Base-by-base conservation (phyloP, 164 flowering plant species). In the Stephania japonica region DNA sequence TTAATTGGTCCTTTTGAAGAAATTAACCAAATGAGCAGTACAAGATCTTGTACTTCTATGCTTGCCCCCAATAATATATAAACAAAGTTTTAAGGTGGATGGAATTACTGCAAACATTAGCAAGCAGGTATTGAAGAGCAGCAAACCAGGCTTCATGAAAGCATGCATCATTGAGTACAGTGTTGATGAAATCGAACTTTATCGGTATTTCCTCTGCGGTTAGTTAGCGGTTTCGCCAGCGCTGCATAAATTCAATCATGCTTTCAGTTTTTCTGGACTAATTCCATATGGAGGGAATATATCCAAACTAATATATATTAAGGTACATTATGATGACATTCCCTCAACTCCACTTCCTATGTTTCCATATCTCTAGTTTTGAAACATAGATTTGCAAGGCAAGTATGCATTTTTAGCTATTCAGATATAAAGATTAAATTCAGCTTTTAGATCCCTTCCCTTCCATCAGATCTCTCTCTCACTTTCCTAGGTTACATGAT, bases 81-180 rank as follows among this genome's bases (percentile, higher is more conserved):
- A 9, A 9, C 38, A 24, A 5, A 47, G 59, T 5, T 14, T n/a
- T n/a, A 16, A 11, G n/a, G 50, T n/a, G 24, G 53, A 41, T 42
- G 42, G 49, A 59, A 18, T n/a, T n/a, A n/a, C n/a, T n/a, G 66
- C 16, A 32, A 4, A 8, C 12, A 44, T 8, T 8, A 44, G 50
- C 3, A 64, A 12, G 47, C 21, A 27, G 27, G 42, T 14, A 56
- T 3, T 6, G 67, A 13, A 62, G 74, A 7, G 63, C n/a, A 18
- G 16, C 38, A 23, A 41, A n/a, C 14, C 67, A 19, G 32, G 12
- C 44, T 32, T 8, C 43, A 38, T 26, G 68, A 80, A 72, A 80
- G 74, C 88, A 81, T 82, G n/a, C n/a, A n/a, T n/a, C 85, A 83
- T 86, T 83, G 89, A 82, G 85, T 81, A 86, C 90, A 87, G 90